Evolutionary conservation across 345 rosid genomes (phyloP).

Genomic region (Citrus glauca): DNA sequence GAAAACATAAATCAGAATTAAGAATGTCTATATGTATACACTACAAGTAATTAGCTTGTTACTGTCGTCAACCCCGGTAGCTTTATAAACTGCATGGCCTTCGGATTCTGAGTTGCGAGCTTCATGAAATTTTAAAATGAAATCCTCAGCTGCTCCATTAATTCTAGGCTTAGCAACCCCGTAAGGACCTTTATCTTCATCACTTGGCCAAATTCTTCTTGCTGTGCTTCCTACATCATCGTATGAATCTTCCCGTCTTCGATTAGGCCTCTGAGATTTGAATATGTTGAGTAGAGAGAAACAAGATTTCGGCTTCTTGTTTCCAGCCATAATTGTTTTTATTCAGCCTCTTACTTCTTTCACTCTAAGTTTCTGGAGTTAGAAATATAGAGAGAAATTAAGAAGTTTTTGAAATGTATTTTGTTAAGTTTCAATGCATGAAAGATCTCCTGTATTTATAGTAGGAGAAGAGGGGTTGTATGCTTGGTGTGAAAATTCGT

Average conservation of each 20-base stretch:
- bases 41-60: neutral
- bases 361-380: neutral
- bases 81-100: constrained; percentile 25
- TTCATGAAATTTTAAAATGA: constrained; percentile 52
- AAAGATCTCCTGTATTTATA: neutral
- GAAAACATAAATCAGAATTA: no score
- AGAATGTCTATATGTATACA: no score
- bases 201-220: constrained; percentile 30
- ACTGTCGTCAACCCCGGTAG: neutral
- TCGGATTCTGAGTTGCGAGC: constrained; percentile 25
- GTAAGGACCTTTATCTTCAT: constrained; percentile 28
- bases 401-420: neutral
- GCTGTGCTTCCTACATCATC: constrained; percentile 9
- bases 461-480: neutral
- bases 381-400: neutral
- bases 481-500: neutral
- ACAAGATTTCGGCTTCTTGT: constrained; percentile 17
- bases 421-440: neutral
- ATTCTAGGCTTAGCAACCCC: constrained; percentile 46
- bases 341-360: no score
- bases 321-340: constrained; percentile 29
- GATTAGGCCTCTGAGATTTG: constrained; percentile 30
- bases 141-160: constrained; percentile 35
- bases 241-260: constrained; percentile 9
- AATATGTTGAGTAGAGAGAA: constrained; percentile 35